Conservation (phyloP, 192 early-diverging fungal species). For the Gonapodya prolifera region DNA sequence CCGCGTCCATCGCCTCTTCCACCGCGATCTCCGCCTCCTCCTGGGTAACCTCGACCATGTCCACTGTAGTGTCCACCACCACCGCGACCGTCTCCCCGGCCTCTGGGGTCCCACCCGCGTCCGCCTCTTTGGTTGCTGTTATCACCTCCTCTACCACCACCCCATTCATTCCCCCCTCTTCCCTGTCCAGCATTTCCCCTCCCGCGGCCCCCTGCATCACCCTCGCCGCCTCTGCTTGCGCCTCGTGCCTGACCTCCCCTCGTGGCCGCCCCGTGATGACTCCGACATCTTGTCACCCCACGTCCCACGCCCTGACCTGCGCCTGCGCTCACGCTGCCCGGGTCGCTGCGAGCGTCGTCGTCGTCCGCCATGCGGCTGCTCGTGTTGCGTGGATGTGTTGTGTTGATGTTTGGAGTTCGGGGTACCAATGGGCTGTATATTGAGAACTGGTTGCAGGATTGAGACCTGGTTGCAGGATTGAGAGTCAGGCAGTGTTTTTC, state of each 20-base stretch:
- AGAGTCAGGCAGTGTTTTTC: neutral
- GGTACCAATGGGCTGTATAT: neutral
- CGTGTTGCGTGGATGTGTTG: neutral
- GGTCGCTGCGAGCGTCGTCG: neutral
- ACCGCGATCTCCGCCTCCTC: constrained; percentile 10
- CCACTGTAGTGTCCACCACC: constrained; percentile 8
- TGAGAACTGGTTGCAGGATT: neutral
- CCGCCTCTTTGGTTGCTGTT: neutral
- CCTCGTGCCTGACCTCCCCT: neutral
- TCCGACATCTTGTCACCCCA: neutral
- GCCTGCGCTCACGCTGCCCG: neutral
- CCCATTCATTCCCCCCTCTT: neutral
- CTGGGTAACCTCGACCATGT: constrained; percentile 6
- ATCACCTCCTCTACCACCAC: constrained; percentile 5
- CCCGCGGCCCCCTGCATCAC: constrained; percentile 14
- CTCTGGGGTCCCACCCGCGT: constrained; percentile 5
- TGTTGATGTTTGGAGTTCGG: neutral
- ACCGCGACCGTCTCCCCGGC: constrained; percentile 8
- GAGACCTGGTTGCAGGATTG: neutral
- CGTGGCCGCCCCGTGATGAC: neutral
- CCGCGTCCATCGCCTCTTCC: constrained; percentile 6
- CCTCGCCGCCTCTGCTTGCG: neutral
- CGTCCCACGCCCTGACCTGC: neutral
- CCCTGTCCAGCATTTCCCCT: constrained; percentile 10
- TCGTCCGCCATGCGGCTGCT: neutral